Evolutionary conservation across 768 basidiomycete genomes (phyloP).

Genomic region (Tulasnella sp.): DNA sequence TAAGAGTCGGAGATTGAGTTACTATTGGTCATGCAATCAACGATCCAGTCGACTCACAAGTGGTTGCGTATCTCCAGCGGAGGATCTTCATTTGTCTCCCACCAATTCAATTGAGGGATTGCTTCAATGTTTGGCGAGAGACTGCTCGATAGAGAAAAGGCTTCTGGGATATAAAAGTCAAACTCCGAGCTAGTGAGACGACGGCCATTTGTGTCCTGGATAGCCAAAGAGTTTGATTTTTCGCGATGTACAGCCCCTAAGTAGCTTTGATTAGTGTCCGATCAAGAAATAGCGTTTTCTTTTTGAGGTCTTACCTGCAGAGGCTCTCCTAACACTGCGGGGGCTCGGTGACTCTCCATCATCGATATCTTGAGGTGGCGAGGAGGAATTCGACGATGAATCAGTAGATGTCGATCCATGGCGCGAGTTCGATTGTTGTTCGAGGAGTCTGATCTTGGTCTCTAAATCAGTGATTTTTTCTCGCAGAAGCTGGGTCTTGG

Average conservation of each 20-base stretch:
- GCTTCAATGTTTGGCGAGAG: neutral
- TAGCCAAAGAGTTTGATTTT: too few species aligned
- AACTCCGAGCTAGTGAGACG: neutral
- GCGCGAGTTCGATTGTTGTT: slow-evolving; percentile 5
- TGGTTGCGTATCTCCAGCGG: slow-evolving; percentile 7
- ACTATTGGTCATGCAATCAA: too few species aligned
- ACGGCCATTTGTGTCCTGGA: neutral
- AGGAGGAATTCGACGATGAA: slow-evolving; percentile 4
- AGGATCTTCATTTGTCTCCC: slow-evolving; percentile 10
- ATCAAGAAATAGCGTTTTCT: too few species aligned
- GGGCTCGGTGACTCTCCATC: too few species aligned
- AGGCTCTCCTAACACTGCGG: too few species aligned
- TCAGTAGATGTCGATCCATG: slow-evolving; percentile 1
- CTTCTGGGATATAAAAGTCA: neutral
- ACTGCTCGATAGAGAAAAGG: neutral
- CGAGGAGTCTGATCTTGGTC: slow-evolving; percentile 13
- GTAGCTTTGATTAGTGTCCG: too few species aligned
- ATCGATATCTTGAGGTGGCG: slow-evolving; percentile 5
- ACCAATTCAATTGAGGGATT: slow-evolving; percentile 6
- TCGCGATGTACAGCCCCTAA: too few species aligned
- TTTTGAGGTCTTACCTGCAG: too few species aligned
- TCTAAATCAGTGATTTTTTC: slow-evolving; percentile 15
- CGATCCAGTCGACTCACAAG: too few species aligned
- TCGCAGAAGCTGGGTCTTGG: slow-evolving; percentile 13
- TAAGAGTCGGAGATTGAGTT: too few species aligned